Evolutionary conservation across 257 asterid species (phyloP), one percentile per base, ranked within the genome.

Genomic region (Capsicum chinense): DNA sequence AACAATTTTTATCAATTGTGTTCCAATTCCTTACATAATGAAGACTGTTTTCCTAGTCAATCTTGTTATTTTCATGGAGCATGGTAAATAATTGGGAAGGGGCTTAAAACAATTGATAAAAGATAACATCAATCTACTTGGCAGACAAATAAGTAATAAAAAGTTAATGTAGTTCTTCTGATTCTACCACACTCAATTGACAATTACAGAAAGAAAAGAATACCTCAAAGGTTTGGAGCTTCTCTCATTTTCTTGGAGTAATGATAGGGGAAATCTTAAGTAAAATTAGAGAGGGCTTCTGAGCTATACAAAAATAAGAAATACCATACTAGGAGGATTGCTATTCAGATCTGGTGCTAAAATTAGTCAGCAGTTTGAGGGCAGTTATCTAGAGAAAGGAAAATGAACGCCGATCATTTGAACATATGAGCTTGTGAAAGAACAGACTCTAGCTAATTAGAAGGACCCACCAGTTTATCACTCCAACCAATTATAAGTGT

Each of bases 401-500:
- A 76, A 78, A 10, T 3, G 35, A 71, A 71, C 6, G 16, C 79
- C 47, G 17, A 71, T 47, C 79, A 47, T n/a, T 71, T 71, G 9
- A 78, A 78, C 26, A 52, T 52, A 52, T 7, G 48, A 76, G 63
- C 81, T 78, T 26, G 64, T 54, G 64, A 54, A 14, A 78, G 14
- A 52, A 76, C 48, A 74, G 13, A 26, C 13, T 17, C 79, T 54
- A 78, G 81, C 21, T 2, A 78, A 60, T 80, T 16, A 78, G 7
- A 84, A 73, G 66, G 74, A 74, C 93, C 19, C 87, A 93, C 98
- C 97, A 95, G 87, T 86, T 95, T 95, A 87, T 95, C 97, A 85
- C 98, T 95, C 98, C 98, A 95, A 33, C 98, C 98, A 79, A 95
- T 97, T 60, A 95, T 92, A 78, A 93, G 97, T 85, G 97, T 93